phyloP scores from a whole-genome alignment of 2,329 filamentous ascomycete species.

The Penicillium sp. region DNA sequence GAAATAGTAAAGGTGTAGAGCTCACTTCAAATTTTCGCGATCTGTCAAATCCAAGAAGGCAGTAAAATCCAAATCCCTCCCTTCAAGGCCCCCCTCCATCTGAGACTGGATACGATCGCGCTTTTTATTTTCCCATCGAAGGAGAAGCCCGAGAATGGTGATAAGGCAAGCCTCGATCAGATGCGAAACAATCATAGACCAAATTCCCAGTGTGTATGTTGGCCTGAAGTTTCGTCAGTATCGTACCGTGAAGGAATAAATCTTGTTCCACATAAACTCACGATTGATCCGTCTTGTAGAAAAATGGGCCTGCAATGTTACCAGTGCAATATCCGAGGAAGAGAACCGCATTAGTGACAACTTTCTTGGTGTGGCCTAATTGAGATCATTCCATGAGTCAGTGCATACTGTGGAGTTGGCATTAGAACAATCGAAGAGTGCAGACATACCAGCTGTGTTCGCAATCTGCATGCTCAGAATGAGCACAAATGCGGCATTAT shows the following conservation, averaged over 20 bases:
- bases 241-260: not conserved
- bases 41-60: slow-evolving; percentile 58
- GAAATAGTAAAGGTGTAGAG: not conserved
- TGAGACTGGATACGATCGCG: slow-evolving; percentile 51
- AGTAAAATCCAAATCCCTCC: slow-evolving; percentile 50
- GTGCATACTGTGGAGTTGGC: fast-evolving
- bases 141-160: slow-evolving; percentile 46
- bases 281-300: slow-evolving; percentile 58
- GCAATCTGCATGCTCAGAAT: slow-evolving; percentile 48
- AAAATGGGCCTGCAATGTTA: slow-evolving; percentile 64
- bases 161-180: slow-evolving; percentile 54
- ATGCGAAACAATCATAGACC: slow-evolving; percentile 59
- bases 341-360: slow-evolving; percentile 62
- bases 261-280: slow-evolving; percentile 11
- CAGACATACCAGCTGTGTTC: slow-evolving; percentile 43
- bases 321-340: slow-evolving; percentile 63
- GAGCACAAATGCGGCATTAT: slow-evolving; percentile 57
- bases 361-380: slow-evolving; percentile 62
- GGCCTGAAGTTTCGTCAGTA: slow-evolving; percentile 34
- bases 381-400: not conserved
- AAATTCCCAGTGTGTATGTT: slow-evolving; percentile 53
- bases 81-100: slow-evolving; percentile 48
- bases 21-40: slow-evolving; percentile 52
- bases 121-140: slow-evolving; percentile 52
- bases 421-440: not conserved